Conservation (phyloP, 2,329 filamentous ascomycete genomes). For the Trichoderma sp. region DNA sequence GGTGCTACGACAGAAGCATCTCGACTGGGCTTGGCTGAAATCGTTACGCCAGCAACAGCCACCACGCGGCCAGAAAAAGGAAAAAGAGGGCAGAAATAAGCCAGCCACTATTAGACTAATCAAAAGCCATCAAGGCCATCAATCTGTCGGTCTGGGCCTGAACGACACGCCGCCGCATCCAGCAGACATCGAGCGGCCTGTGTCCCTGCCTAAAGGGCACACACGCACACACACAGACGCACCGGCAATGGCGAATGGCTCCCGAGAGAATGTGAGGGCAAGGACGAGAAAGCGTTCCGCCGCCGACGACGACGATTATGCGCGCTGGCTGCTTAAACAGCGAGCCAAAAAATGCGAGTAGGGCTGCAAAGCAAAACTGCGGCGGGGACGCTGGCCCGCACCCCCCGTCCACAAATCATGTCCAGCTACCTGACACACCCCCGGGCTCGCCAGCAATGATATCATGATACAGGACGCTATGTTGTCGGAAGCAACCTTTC, state of each 20-base stretch:
- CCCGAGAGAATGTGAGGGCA: neutral
- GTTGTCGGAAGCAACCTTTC: conserved; percentile 24
- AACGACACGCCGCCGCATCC: neutral
- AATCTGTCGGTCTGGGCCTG: conserved; percentile 8
- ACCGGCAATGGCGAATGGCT: neutral
- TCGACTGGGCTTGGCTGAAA: conserved; percentile 8
- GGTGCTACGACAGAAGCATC: neutral
- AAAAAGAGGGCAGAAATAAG: neutral
- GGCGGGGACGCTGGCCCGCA: conserved; percentile 14
- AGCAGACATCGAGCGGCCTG: conserved; percentile 1
- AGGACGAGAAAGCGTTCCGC: neutral
- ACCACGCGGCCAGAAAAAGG: conserved; percentile 2
- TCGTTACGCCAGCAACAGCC: conserved; percentile 11
- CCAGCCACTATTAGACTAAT: conserved; percentile 2
- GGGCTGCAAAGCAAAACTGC: conserved; percentile 17
- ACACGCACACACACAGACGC: neutral
- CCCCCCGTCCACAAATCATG: conserved; percentile 20
- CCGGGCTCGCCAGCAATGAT: conserved; percentile 27
- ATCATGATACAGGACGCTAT: conserved; percentile 32
- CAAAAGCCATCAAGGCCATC: neutral
- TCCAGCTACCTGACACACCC: conserved; percentile 6
- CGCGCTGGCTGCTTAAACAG: conserved; percentile 12
- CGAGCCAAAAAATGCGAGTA: conserved; percentile 5
- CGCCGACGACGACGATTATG: conserved; percentile 6
- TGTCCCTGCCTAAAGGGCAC: conserved; percentile 13